Evolutionary conservation across 73 alveolate genomes (phyloP).

Genomic region (Tetrahymena malaccensis): DNA sequence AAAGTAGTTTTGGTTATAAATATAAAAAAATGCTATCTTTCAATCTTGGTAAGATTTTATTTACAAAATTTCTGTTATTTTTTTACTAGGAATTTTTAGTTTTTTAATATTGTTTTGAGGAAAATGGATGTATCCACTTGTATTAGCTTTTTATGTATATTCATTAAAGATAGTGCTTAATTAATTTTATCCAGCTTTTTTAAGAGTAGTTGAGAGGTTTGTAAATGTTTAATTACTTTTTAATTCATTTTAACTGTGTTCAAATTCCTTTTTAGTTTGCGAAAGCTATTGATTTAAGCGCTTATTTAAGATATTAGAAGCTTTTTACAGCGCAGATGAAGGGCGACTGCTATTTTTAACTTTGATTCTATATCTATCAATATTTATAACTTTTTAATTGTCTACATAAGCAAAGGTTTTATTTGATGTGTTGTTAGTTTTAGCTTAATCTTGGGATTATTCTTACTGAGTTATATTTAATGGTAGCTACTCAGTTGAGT

Average conservation of each 20-base stretch:
- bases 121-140: not conserved
- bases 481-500: not conserved
- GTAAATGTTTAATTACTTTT: not conserved
- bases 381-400: not conserved
- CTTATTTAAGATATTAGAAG: not conserved
- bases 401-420: not conserved
- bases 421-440: not conserved
- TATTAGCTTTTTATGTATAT: not conserved
- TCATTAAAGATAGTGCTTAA: not conserved
- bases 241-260: too few relatives aligned
- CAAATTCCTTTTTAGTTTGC: not conserved
- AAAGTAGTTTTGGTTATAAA: not conserved
- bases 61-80: not conserved
- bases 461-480: not conserved
- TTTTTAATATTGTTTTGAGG: not conserved
- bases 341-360: not conserved
- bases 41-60: not conserved
- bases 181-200: not conserved
- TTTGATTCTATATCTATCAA: not conserved
- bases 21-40: not conserved
- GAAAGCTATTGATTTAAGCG: not conserved
- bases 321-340: not conserved
- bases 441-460: not conserved
- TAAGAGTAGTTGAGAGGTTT: not conserved
- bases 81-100: not conserved